Conservation (phyloP, 768 basidiomycete species). For the Leccinum pellstonianum region DNA sequence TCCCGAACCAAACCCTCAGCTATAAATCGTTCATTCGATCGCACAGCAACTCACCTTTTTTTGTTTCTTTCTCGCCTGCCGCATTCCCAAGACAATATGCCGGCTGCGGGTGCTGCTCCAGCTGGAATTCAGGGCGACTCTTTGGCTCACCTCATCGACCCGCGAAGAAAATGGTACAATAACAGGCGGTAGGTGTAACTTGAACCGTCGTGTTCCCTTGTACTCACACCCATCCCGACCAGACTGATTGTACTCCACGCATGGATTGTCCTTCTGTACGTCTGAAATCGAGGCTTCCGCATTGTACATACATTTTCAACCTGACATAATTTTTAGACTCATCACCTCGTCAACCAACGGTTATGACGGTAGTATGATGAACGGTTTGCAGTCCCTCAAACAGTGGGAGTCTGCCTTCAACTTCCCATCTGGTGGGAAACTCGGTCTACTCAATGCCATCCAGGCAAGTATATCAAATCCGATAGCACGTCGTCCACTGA, state of each 20-base stretch:
- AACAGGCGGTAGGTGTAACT: slow-evolving; percentile 55
- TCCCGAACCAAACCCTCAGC: slow-evolving; percentile 2
- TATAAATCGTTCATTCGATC: slow-evolving; percentile 18
- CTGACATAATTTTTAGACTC: slow-evolving; percentile 39
- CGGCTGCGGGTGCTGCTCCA: slow-evolving; percentile 44
- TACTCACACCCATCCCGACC: slow-evolving; percentile 1
- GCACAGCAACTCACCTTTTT: background rate
- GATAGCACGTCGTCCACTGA: background rate
- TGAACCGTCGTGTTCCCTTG: background rate
- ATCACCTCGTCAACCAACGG: slow-evolving; percentile 77
- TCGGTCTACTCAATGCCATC: slow-evolving; percentile 73
- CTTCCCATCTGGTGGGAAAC: slow-evolving; percentile 52
- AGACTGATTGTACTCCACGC: slow-evolving; percentile 63
- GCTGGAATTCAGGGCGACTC: slow-evolving; percentile 31
- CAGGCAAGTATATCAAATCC: slow-evolving; percentile 43
- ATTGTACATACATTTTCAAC: background rate
- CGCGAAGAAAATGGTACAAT: slow-evolving; percentile 72
- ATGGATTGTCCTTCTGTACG: slow-evolving; percentile 69
- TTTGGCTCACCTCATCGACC: slow-evolving; percentile 59
- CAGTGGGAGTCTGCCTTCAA: slow-evolving; percentile 66
- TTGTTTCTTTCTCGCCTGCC: background rate
- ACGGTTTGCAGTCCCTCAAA: slow-evolving; percentile 66
- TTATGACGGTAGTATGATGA: slow-evolving; percentile 80
- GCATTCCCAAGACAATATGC: slow-evolving; percentile 39
- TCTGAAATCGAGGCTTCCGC: background rate